Percentiles rank a stretch among this genome's conserved stretches.
These are phyloP conservation scores for Aspergillus avenaceus DNA, from an alignment of 495 filamentous ascomycete genomes.

Conservation along the genomic window DNA sequence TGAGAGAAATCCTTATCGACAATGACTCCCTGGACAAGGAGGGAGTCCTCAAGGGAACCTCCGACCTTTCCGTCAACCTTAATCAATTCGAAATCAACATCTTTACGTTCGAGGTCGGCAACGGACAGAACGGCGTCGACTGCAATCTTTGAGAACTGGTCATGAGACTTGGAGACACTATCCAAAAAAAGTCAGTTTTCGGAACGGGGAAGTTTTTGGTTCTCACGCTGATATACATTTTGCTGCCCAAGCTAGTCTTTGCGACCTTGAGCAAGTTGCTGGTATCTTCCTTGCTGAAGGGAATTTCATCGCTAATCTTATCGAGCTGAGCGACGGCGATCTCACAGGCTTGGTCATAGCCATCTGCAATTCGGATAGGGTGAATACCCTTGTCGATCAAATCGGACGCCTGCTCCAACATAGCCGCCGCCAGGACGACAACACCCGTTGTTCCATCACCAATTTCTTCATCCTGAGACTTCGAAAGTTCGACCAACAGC, in stretches of 20 bases:
- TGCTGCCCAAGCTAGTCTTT: constrained; percentile 93
- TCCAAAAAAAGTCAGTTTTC: constrained; percentile 21
- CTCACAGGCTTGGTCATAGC: constrained; percentile 95
- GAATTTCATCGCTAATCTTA: constrained; percentile 83
- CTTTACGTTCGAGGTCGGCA: constrained; percentile 91
- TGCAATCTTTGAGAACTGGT: constrained; percentile 96
- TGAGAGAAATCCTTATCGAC: constrained; percentile 99
- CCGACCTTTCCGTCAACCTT: constrained; percentile 99
- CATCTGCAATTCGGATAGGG: constrained; percentile 96
- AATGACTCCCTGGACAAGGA: constrained; percentile 96
- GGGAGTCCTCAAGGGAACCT: constrained; percentile 87
- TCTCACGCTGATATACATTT: constrained; percentile 57
- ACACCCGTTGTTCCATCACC: constrained; percentile 98
- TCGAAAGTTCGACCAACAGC: constrained; percentile 94
- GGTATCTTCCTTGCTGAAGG: constrained; percentile 73
- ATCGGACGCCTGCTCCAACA: constrained; percentile 96
- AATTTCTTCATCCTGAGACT: constrained; percentile 98
- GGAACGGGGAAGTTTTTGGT: not conserved
- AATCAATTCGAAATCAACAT: constrained; percentile 98
- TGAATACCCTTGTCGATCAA: constrained; percentile 99
- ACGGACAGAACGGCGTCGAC: constrained; percentile 96
- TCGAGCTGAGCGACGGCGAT: constrained; percentile 91
- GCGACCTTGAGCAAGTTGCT: constrained; percentile 88
- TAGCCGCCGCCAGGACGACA: constrained; percentile 90
- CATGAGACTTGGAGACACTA: constrained; percentile 92